A percentile compares a stretch with the other conserved stretches of the same genome.
Conservation (phyloP, 805 yeast species). For the Tetrapisispora pingtungensis region DNA sequence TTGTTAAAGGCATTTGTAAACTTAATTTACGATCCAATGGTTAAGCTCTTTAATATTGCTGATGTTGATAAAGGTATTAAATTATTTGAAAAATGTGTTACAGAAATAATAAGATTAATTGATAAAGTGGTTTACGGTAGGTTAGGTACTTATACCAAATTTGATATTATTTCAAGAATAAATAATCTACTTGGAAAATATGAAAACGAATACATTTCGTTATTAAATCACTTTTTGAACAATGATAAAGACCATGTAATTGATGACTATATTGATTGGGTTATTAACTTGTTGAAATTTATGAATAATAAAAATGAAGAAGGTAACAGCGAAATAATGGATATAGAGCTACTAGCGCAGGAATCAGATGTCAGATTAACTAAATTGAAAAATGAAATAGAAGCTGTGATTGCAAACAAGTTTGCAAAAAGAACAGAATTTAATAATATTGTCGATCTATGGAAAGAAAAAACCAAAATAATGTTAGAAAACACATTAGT, state of each 20-base stretch:
- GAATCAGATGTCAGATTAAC: constrained; percentile 19
- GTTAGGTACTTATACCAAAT: constrained; percentile 44
- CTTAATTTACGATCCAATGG: constrained; percentile 65
- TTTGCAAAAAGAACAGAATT: constrained; percentile 27
- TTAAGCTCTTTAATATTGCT: constrained; percentile 55
- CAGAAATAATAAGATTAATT: constrained; percentile 51
- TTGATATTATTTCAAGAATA: constrained; percentile 42
- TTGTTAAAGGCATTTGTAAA: constrained; percentile 65
- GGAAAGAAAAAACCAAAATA: not conserved
- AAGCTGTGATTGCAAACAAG: constrained; percentile 31
- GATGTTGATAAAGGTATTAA: constrained; percentile 54
- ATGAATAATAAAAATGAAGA: constrained; percentile 38
- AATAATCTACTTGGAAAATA: constrained; percentile 59
- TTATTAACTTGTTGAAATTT: constrained; percentile 52
- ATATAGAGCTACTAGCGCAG: constrained; percentile 12
- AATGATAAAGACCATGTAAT: constrained; percentile 67
- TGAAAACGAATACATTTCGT: constrained; percentile 58
- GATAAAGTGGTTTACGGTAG: constrained; percentile 39
- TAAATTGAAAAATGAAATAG: constrained; percentile 31
- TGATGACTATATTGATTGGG: constrained; percentile 63
- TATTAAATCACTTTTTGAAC: constrained; percentile 68
- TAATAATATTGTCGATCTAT: constrained; percentile 14
- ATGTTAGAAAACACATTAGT: not conserved
- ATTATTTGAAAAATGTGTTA: constrained; percentile 53
- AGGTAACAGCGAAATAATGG: constrained; percentile 37